A percentile compares a stretch with the other conserved stretches of the same genome.
Evolutionary conservation across 805 yeast genomes (phyloP).

Genomic region (Zygoascus ofunaensis): DNA sequence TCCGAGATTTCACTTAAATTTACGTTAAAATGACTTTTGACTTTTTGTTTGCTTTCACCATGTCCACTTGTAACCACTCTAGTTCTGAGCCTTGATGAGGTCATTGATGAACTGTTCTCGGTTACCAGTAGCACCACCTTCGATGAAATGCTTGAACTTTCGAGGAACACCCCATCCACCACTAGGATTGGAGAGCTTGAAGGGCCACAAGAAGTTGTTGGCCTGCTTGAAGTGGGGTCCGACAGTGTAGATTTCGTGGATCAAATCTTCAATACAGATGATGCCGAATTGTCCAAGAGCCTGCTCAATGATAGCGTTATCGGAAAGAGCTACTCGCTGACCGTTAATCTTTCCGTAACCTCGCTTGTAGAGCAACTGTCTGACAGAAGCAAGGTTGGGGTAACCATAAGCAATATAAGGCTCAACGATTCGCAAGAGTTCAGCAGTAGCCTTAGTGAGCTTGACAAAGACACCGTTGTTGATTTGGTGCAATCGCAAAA

Average conservation of each 20-base stretch:
- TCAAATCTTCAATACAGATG: slow-evolving; percentile 65
- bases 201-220: slow-evolving; percentile 79
- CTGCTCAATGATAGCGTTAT: slow-evolving; percentile 65
- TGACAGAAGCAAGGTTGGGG: slow-evolving; percentile 66
- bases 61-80: too few relatives aligned
- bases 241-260: slow-evolving; percentile 75
- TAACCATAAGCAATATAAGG: slow-evolving; percentile 79
- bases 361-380: slow-evolving; percentile 73
- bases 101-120: slow-evolving; percentile 72
- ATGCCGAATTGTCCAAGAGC: slow-evolving; percentile 67
- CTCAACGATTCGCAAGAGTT: slow-evolving; percentile 68
- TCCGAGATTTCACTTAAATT: too few relatives aligned
- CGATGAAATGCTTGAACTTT: slow-evolving; percentile 78
- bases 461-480: slow-evolving; percentile 74
- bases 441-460: slow-evolving; percentile 72
- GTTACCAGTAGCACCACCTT: slow-evolving; percentile 82
- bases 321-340: slow-evolving; percentile 66
- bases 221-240: slow-evolving; percentile 84
- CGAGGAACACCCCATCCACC: slow-evolving; percentile 78
- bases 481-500: slow-evolving; percentile 68
- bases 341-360: slow-evolving; percentile 76
- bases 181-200: slow-evolving; percentile 72
- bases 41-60: too few relatives aligned
- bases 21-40: too few relatives aligned
- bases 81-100: slow-evolving; percentile 67